phyloP scores from a whole-genome alignment of 208 protist species.

The Willaertia magna region DNA sequence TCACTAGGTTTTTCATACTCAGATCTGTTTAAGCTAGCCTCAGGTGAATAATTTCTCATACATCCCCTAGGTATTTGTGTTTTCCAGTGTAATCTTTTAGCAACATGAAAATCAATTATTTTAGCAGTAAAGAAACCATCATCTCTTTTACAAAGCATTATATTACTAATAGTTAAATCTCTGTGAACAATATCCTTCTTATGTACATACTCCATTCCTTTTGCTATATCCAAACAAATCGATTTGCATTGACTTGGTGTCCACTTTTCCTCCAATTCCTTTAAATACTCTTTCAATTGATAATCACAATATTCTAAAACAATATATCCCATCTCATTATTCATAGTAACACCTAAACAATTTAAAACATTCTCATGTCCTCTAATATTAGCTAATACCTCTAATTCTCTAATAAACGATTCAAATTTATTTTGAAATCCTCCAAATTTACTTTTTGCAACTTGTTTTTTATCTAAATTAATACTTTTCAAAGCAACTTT shows the following conservation, averaged over 20 bases:
- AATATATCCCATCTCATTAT: neutral
- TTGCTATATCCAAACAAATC: neutral
- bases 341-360: neutral
- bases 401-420: neutral
- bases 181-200: neutral
- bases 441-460: neutral
- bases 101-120: neutral
- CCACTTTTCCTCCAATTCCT: too few relatives aligned
- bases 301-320: neutral
- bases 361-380: neutral
- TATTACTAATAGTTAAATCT: neutral
- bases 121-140: neutral
- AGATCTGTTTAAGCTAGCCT: neutral
- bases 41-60: neutral
- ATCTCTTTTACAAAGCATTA: neutral
- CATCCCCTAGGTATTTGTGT: neutral
- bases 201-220: neutral
- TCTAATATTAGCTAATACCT: neutral
- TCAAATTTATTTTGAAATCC: neutral
- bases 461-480: neutral
- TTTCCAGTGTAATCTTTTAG: neutral
- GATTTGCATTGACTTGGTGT: neutral
- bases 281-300: neutral
- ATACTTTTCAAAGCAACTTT: neutral
- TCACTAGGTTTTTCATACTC: neutral